A percentile compares a stretch with the other conserved stretches of the same genome.
Evolutionary conservation across 2,329 filamentous ascomycete genomes (phyloP).

Genomic region (Biscogniauxia sp.): DNA sequence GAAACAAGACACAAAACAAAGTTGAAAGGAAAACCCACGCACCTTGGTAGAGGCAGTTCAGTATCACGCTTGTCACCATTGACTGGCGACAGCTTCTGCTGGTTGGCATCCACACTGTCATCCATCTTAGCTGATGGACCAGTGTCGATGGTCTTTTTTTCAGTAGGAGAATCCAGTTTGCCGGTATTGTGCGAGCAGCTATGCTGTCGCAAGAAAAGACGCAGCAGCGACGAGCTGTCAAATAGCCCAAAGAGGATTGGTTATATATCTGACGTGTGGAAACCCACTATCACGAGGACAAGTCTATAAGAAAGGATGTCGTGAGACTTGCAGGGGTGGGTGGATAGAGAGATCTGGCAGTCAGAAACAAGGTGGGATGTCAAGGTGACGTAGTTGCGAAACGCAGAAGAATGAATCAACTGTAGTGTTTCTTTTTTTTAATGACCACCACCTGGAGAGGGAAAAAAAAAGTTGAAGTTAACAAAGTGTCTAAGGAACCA

Average conservation of each 20-base stretch:
- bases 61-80: conserved; percentile 12
- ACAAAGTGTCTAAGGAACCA: neutral
- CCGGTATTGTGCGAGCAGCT: neutral
- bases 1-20: neutral
- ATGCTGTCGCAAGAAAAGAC: neutral
- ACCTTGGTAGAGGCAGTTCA: conserved; percentile 10
- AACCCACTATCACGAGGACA: neutral
- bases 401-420: neutral
- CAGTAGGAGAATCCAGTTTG: neutral
- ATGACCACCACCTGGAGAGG: neutral
- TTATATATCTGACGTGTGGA: no score
- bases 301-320: neutral
- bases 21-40: conserved; percentile 3
- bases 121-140: conserved; percentile 9
- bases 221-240: no score
- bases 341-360: neutral
- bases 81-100: conserved; percentile 8
- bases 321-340: neutral
- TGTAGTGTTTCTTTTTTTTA: neutral
- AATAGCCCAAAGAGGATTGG: no score
- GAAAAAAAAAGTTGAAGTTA: neutral
- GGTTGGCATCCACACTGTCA: conserved; percentile 5
- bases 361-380: neutral
- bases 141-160: neutral
- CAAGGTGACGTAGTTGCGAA: neutral